Base-by-base conservation (phyloP, 169 alveolate genomes). In the Eimeria acervulina region DNA sequence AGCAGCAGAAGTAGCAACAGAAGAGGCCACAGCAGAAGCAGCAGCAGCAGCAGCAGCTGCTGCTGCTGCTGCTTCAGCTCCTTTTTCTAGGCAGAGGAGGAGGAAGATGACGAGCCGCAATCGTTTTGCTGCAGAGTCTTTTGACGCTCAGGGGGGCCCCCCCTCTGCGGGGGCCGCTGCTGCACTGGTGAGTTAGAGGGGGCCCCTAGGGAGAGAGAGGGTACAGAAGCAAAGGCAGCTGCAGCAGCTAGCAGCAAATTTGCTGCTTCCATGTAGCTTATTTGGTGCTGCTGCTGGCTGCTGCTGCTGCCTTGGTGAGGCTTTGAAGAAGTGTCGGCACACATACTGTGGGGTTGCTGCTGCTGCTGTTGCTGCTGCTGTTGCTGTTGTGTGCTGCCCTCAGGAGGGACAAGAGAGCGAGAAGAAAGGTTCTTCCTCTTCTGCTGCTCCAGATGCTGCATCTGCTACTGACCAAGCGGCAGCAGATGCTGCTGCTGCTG, bases 171-270 rank as follows among this genome's bases (percentile, higher is more conserved):
- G 68, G 68, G n/a, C 28, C 68, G 6, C 68, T 59, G 81, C 3
- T 70, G 81, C 81, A 13, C 31, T 28, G 44, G 81, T 33, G 81
- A 36, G 81, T n/a, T n/a, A n/a, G n/a, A n/a, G n/a, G n/a, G n/a
- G n/a, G n/a, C n/a, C n/a, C n/a, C n/a, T n/a, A n/a, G n/a, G n/a
- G n/a, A n/a, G n/a, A n/a, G n/a, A n/a, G n/a, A n/a, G n/a, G n/a
- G n/a, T n/a, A n/a, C n/a, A n/a, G n/a, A n/a, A n/a, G n/a, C n/a
- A n/a, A n/a, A n/a, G n/a, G n/a, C n/a, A n/a, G n/a, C n/a, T n/a
- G n/a, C n/a, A n/a, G n/a, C n/a, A n/a, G n/a, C n/a, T n/a, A n/a
- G n/a, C n/a, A n/a, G n/a, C n/a, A n/a, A n/a, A n/a, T n/a, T n/a
- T n/a, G n/a, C n/a, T n/a, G n/a, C n/a, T n/a, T n/a, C n/a, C n/a